Percentiles rank a stretch among this genome's conserved stretches.
These are phyloP conservation scores for Pichia sp. DNA, from an alignment of 1,139 yeast species.

Conservation along the genomic window DNA sequence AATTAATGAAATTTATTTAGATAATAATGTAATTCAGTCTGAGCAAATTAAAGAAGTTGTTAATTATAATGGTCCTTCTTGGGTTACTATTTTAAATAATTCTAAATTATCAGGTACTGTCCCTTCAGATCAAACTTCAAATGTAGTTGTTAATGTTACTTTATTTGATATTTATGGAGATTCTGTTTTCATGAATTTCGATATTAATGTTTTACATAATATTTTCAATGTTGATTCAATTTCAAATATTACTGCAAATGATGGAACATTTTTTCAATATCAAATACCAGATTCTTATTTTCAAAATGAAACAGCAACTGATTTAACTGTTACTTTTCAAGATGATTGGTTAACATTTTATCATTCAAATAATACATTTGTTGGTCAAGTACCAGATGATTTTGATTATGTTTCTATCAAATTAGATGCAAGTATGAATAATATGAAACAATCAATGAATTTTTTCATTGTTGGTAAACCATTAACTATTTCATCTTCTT, in stretches of 20 bases:
- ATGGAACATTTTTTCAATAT: constrained; percentile 52
- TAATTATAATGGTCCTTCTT: constrained; percentile 48
- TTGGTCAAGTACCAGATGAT: constrained; percentile 59
- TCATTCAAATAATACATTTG: constrained; percentile 53
- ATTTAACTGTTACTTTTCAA: constrained; percentile 39
- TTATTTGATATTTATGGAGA: constrained; percentile 62
- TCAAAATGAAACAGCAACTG: constrained; percentile 47
- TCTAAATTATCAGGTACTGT: constrained; percentile 52
- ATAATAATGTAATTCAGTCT: constrained; percentile 42
- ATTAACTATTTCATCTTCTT: constrained; percentile 16
- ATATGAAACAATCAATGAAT: constrained; percentile 37
- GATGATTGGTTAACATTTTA: constrained; percentile 64
- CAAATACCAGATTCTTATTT: constrained; percentile 47
- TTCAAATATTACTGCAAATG: constrained; percentile 60
- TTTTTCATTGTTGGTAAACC: constrained; percentile 41
- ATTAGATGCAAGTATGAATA: constrained; percentile 44
- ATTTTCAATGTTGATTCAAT: constrained; percentile 49
- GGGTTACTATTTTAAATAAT: constrained; percentile 46
- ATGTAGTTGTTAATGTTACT: constrained; percentile 43
- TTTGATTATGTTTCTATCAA: constrained; percentile 46
- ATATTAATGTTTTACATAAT: constrained; percentile 40
- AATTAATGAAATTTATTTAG: constrained; percentile 50
- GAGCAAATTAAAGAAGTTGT: constrained; percentile 51
- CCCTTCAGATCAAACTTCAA: constrained; percentile 41
- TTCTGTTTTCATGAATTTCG: constrained; percentile 51